A percentile compares a stretch with the other conserved stretches of the same genome.
phyloP scores from a whole-genome alignment of 2,329 filamentous ascomycete genomes.

The Hymenoscyphus fructigenus region DNA sequence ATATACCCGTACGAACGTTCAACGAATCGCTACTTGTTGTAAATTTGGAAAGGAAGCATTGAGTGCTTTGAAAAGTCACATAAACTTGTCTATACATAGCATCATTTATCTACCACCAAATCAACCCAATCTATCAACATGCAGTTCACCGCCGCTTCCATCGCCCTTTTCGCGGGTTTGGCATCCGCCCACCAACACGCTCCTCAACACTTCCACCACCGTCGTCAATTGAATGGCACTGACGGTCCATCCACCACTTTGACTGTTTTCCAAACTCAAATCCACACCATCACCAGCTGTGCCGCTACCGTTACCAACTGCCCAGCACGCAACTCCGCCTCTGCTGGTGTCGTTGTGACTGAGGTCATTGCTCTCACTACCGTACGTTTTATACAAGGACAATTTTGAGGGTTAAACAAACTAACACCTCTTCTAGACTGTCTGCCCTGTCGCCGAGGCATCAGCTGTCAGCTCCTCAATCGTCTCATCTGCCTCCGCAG shows the following conservation, averaged over 20 bases:
- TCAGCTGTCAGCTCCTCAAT: conserved; percentile 43
- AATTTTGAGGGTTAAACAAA: background rate
- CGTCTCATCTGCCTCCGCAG: conserved; percentile 33
- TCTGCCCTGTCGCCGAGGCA: conserved; percentile 47
- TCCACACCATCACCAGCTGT: conserved; percentile 41
- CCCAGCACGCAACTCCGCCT: conserved; percentile 35
- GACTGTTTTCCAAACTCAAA: conserved; percentile 39
- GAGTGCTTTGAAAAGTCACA: conserved; percentile 27
- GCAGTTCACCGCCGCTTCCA: conserved; percentile 32
- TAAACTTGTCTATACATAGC: conserved; percentile 11
- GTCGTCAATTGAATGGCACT: conserved; percentile 27
- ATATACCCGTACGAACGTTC: conserved; percentile 13
- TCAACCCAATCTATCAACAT: conserved; percentile 26
- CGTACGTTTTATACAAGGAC: conserved; percentile 20
- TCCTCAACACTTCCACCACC: conserved; percentile 33
- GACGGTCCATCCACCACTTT: conserved; percentile 39
- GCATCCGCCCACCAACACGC: conserved; percentile 30
- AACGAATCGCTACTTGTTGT: conserved; percentile 9
- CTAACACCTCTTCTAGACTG: conserved; percentile 37
- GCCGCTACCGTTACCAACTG: conserved; percentile 43
- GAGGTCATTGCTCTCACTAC: conserved; percentile 44
- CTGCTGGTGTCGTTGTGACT: conserved; percentile 38
- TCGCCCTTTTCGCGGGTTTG: conserved; percentile 38
- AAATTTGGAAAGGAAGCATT: conserved; percentile 25
- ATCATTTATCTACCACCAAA: conserved; percentile 13